Evolutionary conservation across 208 protist genomes (phyloP).

Genomic region (Angomonas ambiguus): DNA sequence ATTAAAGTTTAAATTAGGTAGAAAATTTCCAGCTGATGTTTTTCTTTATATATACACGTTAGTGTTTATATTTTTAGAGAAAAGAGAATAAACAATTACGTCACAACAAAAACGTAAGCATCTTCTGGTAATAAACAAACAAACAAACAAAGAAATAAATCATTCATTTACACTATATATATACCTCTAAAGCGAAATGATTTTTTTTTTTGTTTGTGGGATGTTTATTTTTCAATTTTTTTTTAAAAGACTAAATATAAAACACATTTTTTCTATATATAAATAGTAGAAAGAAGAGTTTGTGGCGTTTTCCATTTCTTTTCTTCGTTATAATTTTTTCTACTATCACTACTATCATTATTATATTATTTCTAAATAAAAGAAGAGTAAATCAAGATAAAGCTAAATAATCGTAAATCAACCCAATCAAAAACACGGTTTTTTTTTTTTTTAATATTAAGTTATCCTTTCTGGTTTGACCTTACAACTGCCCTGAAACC

Average conservation of each 20-base stretch:
- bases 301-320: not conserved
- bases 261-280: too few relatives aligned
- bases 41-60: not conserved
- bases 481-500: not conserved
- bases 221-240: slow-evolving; percentile 2
- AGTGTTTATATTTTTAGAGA: too few relatives aligned
- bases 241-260: not conserved
- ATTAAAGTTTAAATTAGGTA: slow-evolving; percentile 1
- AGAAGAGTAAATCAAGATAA: not conserved
- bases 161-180: not conserved
- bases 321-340: not conserved
- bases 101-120: too few relatives aligned
- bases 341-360: not conserved
- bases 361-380: not conserved
- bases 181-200: too few relatives aligned
- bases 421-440: not conserved
- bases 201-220: not conserved
- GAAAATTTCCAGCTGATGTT: not conserved
- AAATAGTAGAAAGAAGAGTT: too few relatives aligned
- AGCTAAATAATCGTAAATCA: slow-evolving; percentile 5
- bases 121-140: not conserved
- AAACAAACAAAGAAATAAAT: not conserved
- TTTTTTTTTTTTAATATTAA: not conserved
- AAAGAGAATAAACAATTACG: not conserved
- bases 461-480: not conserved